These are phyloP conservation scores for Geoglossum cookeanum DNA, from an alignment of 2,329 filamentous ascomycete genomes.

Conservation along the genomic window DNA sequence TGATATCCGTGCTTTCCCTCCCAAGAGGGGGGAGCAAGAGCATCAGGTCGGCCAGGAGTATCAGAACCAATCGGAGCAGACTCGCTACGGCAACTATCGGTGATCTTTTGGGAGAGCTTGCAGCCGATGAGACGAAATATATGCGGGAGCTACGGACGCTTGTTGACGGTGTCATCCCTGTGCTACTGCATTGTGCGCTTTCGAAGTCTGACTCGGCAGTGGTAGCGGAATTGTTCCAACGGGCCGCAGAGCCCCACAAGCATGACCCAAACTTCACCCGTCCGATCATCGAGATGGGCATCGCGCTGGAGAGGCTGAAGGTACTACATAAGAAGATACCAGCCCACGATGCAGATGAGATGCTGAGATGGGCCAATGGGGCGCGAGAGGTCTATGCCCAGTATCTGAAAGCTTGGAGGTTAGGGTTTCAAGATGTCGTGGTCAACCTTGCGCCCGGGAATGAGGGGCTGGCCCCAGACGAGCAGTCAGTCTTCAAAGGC, in stretches of 20 bases:
- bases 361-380: conserved; percentile 66
- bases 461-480: conserved; percentile 12
- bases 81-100: conserved; percentile 48
- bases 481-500: conserved; percentile 19
- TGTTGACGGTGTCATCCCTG: conserved; percentile 87
- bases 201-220: conserved; percentile 47
- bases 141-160: conserved; percentile 79
- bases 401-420: conserved; percentile 73
- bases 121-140: conserved; percentile 71
- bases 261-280: conserved; percentile 49
- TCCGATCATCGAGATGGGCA: conserved; percentile 85
- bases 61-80: conserved; percentile 51
- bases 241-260: conserved; percentile 31
- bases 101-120: conserved; percentile 63
- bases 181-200: conserved; percentile 69
- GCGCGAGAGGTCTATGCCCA: conserved; percentile 63
- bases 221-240: conserved; percentile 47
- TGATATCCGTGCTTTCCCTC: conserved; percentile 76
- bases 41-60: conserved; percentile 57
- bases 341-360: conserved; percentile 45
- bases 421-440: conserved; percentile 87
- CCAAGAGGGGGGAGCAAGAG: conserved; percentile 43
- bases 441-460: conserved; percentile 67
- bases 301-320: conserved; percentile 69
- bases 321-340: conserved; percentile 65